phyloP scores from a whole-genome alignment of 2,329 filamentous ascomycete species.

The Dothiorella sarmentorum region DNA sequence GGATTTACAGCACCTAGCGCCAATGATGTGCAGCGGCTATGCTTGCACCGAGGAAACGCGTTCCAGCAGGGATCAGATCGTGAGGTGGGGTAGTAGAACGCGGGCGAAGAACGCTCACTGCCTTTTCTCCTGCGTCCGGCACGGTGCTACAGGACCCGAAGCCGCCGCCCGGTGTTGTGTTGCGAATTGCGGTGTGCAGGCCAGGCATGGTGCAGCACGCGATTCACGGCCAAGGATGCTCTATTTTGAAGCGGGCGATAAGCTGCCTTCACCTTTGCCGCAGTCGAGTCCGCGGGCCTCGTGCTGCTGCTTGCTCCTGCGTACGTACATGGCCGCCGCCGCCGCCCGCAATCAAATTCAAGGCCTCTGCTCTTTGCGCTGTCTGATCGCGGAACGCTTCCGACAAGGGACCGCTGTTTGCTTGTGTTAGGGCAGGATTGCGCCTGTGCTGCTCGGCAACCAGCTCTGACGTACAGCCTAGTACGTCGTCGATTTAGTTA shows the following conservation, averaged over 20 bases:
- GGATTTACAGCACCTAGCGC: neutral
- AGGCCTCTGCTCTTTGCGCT: neutral
- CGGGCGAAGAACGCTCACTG: neutral
- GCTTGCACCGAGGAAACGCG: neutral
- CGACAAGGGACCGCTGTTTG: conserved; percentile 4
- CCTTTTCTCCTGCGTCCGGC: neutral
- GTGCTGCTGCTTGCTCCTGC: neutral
- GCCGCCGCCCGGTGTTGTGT: neutral
- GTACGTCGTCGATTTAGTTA: conserved; percentile 2
- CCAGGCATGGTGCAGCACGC: conserved; percentile 6
- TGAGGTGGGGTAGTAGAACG: conserved; percentile 4
- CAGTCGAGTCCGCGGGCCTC: neutral
- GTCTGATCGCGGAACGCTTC: neutral
- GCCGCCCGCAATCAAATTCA: neutral
- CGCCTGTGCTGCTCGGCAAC: conserved; percentile 13
- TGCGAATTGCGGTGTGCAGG: conserved; percentile 10
- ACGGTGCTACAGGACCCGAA: neutral
- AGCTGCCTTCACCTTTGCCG: neutral
- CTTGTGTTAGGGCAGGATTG: neutral
- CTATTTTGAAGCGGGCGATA: neutral
- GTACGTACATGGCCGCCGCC: neutral
- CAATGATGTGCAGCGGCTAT: conserved; percentile 14
- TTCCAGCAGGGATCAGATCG: neutral
- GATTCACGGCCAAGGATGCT: neutral
- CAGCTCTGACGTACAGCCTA: neutral